Evolutionary conservation across 495 filamentous ascomycete species (phyloP).

Genomic region (Lasiosphaeriaceae sp.): DNA sequence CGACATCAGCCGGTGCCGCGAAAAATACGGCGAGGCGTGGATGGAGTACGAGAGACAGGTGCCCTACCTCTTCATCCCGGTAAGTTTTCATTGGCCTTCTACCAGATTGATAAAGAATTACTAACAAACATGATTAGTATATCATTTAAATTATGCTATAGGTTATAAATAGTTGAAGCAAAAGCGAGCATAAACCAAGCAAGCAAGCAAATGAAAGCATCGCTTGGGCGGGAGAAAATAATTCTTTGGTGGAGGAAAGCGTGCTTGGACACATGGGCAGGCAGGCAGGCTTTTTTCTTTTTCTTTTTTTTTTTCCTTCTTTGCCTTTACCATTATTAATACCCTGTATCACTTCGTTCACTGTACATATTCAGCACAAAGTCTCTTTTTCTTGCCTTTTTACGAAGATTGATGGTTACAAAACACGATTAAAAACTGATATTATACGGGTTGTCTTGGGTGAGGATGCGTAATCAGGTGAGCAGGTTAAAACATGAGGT

Average conservation of each 20-base stretch:
- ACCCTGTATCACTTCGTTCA: neutral
- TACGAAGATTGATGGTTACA: neutral
- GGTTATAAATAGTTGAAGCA: neutral
- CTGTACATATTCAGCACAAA: neutral
- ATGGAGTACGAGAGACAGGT: conserved; percentile 80
- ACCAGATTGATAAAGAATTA: neutral
- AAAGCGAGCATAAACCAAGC: no score
- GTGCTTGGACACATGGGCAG: neutral
- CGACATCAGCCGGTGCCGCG: conserved; percentile 78
- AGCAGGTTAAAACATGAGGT: no score
- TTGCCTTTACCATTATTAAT: no score
- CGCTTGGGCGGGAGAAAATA: no score
- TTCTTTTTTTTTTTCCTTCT: neutral
- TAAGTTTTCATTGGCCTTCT: conserved; percentile 47
- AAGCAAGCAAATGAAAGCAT: no score
- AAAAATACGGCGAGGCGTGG: conserved; percentile 93
- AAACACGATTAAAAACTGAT: no score
- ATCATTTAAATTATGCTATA: conserved; percentile 20
- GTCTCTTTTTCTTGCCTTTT: neutral
- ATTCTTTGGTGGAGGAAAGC: conserved; percentile 1
- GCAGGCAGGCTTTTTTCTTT: conserved; percentile 1
- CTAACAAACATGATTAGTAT: conserved; percentile 21
- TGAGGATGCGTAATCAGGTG: no score
- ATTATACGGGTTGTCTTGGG: no score
- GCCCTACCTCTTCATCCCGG: conserved; percentile 94